A percentile compares a stretch with the other conserved stretches of the same genome.
Conservation (phyloP, 352 stramenopile species). For the Thalassiosira livingstoniorum region DNA sequence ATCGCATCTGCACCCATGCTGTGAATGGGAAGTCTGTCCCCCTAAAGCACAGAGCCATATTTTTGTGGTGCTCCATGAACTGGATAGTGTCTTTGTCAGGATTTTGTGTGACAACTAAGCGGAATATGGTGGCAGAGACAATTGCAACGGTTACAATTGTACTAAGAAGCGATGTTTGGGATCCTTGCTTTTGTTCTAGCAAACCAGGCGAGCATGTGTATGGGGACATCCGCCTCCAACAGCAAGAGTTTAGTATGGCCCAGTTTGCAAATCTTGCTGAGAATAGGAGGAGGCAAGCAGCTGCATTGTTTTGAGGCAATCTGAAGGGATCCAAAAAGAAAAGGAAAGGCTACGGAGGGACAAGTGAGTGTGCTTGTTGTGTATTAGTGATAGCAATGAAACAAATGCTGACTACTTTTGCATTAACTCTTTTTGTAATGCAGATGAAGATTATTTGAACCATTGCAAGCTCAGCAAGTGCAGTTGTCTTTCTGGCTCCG, state of each 20-base stretch:
- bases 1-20: slow-evolving; percentile 7
- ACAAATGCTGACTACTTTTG: too few relatives aligned
- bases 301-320: too few relatives aligned
- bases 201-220: slow-evolving; percentile 18
- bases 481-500: too few relatives aligned
- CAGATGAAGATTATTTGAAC: too few relatives aligned
- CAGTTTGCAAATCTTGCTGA: slow-evolving; percentile 16
- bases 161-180: slow-evolving; percentile 3
- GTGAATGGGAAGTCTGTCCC: slow-evolving; percentile 21
- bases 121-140: slow-evolving; percentile 17
- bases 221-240: slow-evolving; percentile 1
- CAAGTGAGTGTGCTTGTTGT: too few relatives aligned
- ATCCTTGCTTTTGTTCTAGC: slow-evolving; percentile 7
- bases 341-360: too few relatives aligned
- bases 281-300: not conserved
- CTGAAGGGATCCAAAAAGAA: too few relatives aligned
- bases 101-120: slow-evolving; percentile 8
- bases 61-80: slow-evolving; percentile 15
- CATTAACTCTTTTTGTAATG: too few relatives aligned
- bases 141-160: slow-evolving; percentile 15
- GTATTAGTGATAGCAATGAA: too few relatives aligned
- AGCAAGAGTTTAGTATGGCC: slow-evolving; percentile 9
- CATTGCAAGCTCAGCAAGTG: too few relatives aligned
- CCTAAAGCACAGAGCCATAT: slow-evolving; percentile 18
- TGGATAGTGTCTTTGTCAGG: slow-evolving; percentile 19